Evolutionary conservation across 2,329 filamentous ascomycete genomes (phyloP).

Genomic region (Plectosphaerella plurivora): DNA sequence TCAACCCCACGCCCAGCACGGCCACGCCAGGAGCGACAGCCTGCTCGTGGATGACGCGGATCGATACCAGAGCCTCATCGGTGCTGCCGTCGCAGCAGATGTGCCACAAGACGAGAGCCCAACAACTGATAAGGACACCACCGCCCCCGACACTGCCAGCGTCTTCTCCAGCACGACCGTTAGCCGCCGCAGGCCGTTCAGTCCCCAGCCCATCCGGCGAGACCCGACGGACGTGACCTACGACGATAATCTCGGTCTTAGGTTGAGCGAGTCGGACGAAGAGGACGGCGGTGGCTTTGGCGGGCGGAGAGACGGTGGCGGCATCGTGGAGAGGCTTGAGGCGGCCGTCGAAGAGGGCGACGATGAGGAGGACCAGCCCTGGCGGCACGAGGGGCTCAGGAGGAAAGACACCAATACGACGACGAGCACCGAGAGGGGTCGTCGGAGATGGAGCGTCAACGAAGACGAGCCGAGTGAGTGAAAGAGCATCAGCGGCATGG

Average conservation of each 20-base stretch:
- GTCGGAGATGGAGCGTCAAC: slow-evolving; percentile 2
- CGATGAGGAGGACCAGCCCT: slow-evolving; percentile 3
- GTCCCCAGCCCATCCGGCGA: slow-evolving; percentile 47
- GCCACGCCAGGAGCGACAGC: slow-evolving; percentile 48
- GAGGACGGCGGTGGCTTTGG: slow-evolving; percentile 8
- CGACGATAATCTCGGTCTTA: slow-evolving; percentile 4
- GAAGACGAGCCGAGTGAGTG: not conserved
- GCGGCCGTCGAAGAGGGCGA: slow-evolving; percentile 6
- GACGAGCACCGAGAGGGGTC: not conserved
- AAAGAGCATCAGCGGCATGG: not conserved
- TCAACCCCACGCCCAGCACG: not conserved
- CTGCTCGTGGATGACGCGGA: slow-evolving; percentile 45
- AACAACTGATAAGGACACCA: slow-evolving; percentile 10
- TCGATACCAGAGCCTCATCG: slow-evolving; percentile 50
- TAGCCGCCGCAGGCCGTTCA: slow-evolving; percentile 54
- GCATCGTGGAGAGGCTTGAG: slow-evolving; percentile 7
- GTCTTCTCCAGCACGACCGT: slow-evolving; percentile 46
- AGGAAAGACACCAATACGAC: not conserved
- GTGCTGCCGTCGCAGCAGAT: slow-evolving; percentile 34
- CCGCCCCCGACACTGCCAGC: slow-evolving; percentile 40
- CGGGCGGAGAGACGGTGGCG: not conserved
- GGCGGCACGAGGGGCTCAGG: not conserved
- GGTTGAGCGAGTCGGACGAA: slow-evolving; percentile 8
- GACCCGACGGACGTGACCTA: slow-evolving; percentile 34
- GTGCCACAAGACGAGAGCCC: slow-evolving; percentile 12